Evolutionary conservation across 2,329 filamentous ascomycete species (phyloP), one percentile per base, ranked within the genome.

Genomic region (Byssoonygena ceratinophila): DNA sequence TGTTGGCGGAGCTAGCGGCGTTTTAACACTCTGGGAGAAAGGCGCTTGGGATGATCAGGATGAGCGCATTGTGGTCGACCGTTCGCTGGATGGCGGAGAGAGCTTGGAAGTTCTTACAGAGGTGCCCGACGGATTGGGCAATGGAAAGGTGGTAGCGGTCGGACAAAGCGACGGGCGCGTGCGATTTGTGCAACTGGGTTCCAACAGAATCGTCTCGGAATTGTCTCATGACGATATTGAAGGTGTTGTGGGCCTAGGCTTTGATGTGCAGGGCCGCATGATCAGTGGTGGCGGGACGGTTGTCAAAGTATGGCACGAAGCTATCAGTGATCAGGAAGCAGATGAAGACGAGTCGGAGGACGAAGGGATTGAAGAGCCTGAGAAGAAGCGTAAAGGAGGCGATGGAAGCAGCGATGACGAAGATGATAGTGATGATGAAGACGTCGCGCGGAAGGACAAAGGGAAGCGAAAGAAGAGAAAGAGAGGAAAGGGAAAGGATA

Each of bases 31-130:
- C 5, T 98, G 92, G 90, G 91, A 98, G 68, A 85, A 84, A 59
- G 91, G 91, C 0, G 81, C 86, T 0, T 97, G 92, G 91, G 90
- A 94, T 63, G 91, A 97, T 66, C 88, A 95, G 66, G 87, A 94
- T 60, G 89, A 94, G 70, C 80, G 89, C 49, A 85, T 96, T 61
- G 81, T 85, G 46, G 81, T 96, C 7, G 83, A 88, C 59, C 68
- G 71, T 25, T 72, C 71, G 20, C 70, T 74, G 8, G 78, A 75
- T 16, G 84, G 81, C 7, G 87, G 80, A 41, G 89, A 94, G 66
- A 87, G 85, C 55, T 71, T 96, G 39, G 91, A 97, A 63, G 78
- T 82, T n/a, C 73, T 96, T 55, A 76, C 80, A 1, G 69, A 84
- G 49, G 74, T 92, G 16, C 88, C 89, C 0, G 80, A 84, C 31